Evolutionary conservation across 768 basidiomycete genomes (phyloP), one percentile per base, ranked within the genome.

Genomic region (Suillus paluster): DNA sequence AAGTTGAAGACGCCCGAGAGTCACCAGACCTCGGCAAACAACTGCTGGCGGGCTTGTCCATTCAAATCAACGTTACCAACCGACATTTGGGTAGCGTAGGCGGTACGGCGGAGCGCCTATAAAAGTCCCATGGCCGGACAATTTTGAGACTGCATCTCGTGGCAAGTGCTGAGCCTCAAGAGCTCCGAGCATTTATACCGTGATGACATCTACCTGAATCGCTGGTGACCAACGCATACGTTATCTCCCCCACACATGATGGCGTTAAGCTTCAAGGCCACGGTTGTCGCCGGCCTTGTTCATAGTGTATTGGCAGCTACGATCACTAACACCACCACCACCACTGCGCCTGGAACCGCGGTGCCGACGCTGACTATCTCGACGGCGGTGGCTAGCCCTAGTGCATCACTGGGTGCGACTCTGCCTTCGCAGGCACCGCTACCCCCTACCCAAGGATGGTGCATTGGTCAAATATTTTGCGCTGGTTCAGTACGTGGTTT

Each of bases 361-460:
- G 46, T 60, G 11, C 73, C 77, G 5, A 69, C 81, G 17, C 69
- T 83, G 54, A 81, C 84, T 1, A 70, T 87, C 39, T 77, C 84
- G 17, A 92, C 93, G 0, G 80, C 86, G 38, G 79, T 86, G 0
- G 86, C 93, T 5, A 88, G 83, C 61, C 84, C 91, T 11, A 83
- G 90, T 1, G 85, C 77, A 0, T 65, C 89, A 15, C 74, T 85
- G 36, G 76, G 77, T 42, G 74, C 81, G 21, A 62, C 75, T n/a
- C 70, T 93, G 42, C 90, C 91, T 17, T 86, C 90, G 1, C 89
- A 92, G 67, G 83, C 74, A 25, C 73, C 85, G 7, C 65, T 88
- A 17, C 89, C 92, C 19, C 89, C 91, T 1, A 79, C 75, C 45
- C 92, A 94, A 75, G 74, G 81, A 48, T 94, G 92, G 92, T 94